phyloP scores from a whole-genome alignment of 768 basidiomycete genomes.

The Agaricus blazei region DNA sequence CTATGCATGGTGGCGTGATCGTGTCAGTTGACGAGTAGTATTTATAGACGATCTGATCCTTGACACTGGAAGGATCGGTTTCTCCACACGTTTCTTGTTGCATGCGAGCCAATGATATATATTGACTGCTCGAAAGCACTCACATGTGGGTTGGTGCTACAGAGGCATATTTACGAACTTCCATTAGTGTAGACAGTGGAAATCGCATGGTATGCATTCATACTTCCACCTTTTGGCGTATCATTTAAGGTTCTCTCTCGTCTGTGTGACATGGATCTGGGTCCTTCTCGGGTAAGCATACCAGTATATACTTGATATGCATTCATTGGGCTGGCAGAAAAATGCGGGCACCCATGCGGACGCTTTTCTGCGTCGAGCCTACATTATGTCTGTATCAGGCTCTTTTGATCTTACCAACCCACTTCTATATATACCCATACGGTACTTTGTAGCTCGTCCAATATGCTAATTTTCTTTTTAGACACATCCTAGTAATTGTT shows the following conservation, averaged over 20 bases:
- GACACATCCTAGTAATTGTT: no score
- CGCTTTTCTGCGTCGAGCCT: no score
- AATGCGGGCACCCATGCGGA: no score
- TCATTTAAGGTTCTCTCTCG: constrained; percentile 15
- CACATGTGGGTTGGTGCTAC: constrained; percentile 68
- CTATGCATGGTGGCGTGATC: not conserved
- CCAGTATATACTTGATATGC: not conserved
- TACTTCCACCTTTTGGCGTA: not conserved
- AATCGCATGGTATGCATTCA: constrained; percentile 39
- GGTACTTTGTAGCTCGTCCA: no score
- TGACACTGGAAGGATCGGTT: constrained; percentile 50
- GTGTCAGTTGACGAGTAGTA: not conserved
- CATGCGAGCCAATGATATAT: constrained; percentile 10
- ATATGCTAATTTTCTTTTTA: no score
- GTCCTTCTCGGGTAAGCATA: constrained; percentile 43
- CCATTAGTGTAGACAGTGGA: constrained; percentile 42
- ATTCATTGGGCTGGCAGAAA: no score
- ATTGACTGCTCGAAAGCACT: constrained; percentile 27
- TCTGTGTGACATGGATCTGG: constrained; percentile 57
- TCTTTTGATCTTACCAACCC: no score
- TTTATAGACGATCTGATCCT: constrained; percentile 48
- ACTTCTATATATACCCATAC: no score
- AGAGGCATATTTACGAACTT: constrained; percentile 39
- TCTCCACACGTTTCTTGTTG: not conserved
- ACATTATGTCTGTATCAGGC: no score